These are phyloP conservation scores for maize (Zea mays) DNA, from an alignment of 176 grass and related monocot species.

Conservation along the genomic window DNA sequence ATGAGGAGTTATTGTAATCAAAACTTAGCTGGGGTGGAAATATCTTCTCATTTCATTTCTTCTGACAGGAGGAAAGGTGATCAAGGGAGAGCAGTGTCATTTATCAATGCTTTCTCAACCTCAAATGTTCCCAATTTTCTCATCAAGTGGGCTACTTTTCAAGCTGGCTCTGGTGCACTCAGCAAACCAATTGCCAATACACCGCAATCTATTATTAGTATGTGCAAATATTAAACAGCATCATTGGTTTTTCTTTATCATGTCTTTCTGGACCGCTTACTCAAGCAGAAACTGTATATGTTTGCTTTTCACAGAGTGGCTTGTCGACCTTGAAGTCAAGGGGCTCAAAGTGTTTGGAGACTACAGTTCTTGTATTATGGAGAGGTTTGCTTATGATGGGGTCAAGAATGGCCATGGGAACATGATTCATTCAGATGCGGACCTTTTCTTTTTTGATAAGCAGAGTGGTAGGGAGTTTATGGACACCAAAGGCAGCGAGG, in stretches of 20 bases:
- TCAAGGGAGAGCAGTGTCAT: conserved; percentile 68
- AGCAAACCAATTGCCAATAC: conserved; percentile 65
- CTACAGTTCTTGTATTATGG: conserved; percentile 51
- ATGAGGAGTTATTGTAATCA: conserved; percentile 27
- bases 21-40: conserved; percentile 3
- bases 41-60: conserved; percentile 45
- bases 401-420: conserved; percentile 44
- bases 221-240: conserved; percentile 38
- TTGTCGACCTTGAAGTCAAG: conserved; percentile 71
- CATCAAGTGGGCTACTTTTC: conserved; percentile 60
- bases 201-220: conserved; percentile 89
- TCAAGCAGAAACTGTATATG: conserved; percentile 18
- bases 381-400: conserved; percentile 56
- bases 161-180: conserved; percentile 47
- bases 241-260: conserved; percentile 19
- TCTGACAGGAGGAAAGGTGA: conserved; percentile 80
- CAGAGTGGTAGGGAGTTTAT: conserved; percentile 44
- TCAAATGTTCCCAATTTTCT: conserved; percentile 71
- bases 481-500: conserved; percentile 35
- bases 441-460: conserved; percentile 85
- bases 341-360: conserved; percentile 75
- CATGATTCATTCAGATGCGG: conserved; percentile 51
- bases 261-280: conserved; percentile 16
- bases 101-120: conserved; percentile 78
- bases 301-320: conserved; percentile 76